Evolutionary conservation across 768 basidiomycete species (phyloP).

Genomic region (Russula olivacea): DNA sequence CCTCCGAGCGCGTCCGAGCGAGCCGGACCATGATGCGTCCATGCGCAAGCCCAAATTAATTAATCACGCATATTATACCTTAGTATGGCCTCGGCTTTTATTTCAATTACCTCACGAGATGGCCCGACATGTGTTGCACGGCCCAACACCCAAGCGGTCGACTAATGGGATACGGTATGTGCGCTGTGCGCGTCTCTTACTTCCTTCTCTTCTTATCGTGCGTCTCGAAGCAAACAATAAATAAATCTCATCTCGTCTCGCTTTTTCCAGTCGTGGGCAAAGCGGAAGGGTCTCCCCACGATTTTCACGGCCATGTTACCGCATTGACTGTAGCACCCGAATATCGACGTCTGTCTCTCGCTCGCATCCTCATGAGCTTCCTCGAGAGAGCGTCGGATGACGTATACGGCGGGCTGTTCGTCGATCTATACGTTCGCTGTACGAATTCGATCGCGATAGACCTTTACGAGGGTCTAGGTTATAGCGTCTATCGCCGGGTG

Average conservation of each 20-base stretch:
- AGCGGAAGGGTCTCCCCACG: constrained; percentile 67
- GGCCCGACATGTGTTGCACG: constrained; percentile 87
- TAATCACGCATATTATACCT: no score
- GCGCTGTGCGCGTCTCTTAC: no score
- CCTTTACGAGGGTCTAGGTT: constrained; percentile 92
- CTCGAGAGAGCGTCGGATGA: constrained; percentile 84
- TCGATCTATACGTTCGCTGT: constrained; percentile 93
- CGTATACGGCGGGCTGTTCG: constrained; percentile 79
- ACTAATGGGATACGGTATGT: constrained; percentile 87
- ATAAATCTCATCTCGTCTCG: constrained; percentile 1
- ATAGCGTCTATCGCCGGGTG: constrained; percentile 88
- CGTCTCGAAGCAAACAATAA: no score
- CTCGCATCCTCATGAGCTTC: constrained; percentile 76
- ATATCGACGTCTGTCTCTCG: constrained; percentile 84
- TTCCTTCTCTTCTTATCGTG: no score
- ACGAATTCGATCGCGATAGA: constrained; percentile 76
- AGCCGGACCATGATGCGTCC: no score
- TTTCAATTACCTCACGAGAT: constrained; percentile 78
- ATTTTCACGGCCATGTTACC: constrained; percentile 95
- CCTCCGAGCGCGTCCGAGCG: background rate
- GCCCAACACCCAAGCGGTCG: constrained; percentile 76
- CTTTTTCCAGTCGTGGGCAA: constrained; percentile 75
- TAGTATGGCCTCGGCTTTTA: constrained; percentile 88
- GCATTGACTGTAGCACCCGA: constrained; percentile 92
- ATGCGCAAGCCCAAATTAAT: no score